Percentiles rank a stretch among this genome's conserved stretches.
These are phyloP conservation scores for Flueggea neowawraea DNA, from an alignment of 441 rosid species.

Conservation along the genomic window DNA sequence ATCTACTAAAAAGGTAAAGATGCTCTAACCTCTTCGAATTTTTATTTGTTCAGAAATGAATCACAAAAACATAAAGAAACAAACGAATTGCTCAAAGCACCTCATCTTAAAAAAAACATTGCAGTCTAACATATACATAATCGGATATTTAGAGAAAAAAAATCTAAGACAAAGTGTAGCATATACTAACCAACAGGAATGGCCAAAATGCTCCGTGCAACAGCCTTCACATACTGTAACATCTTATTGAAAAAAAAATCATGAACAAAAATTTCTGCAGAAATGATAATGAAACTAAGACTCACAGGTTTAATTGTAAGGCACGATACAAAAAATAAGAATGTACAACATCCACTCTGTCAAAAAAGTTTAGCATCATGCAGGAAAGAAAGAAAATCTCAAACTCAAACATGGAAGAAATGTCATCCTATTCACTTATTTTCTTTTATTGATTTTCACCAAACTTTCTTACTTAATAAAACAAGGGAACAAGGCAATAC, in stretches of 20 bases:
- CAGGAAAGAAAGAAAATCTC: no score
- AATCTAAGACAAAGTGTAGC: background rate
- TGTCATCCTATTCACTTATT: background rate
- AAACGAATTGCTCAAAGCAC: background rate
- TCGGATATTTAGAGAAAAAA: background rate
- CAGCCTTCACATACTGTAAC: conserved; percentile 63
- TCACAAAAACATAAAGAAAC: no score
- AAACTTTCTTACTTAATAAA: background rate
- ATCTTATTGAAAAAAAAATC: conserved; percentile 4
- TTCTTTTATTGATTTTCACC: background rate
- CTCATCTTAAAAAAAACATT: no score
- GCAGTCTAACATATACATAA: background rate
- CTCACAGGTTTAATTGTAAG: background rate
- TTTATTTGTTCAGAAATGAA: no score
- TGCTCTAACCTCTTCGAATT: no score
- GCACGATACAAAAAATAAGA: no score
- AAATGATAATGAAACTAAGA: background rate
- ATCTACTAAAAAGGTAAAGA: no score
- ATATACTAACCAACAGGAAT: conserved; percentile 60
- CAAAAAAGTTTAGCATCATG: no score
- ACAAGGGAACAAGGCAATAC: conserved; percentile 28
- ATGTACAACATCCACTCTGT: no score
- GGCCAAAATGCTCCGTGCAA: conserved; percentile 50
- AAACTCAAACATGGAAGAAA: background rate
- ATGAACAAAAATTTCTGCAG: background rate